Evolutionary conservation across 345 rosid genomes (phyloP).

Genomic region (Capsella bursapastoris): DNA sequence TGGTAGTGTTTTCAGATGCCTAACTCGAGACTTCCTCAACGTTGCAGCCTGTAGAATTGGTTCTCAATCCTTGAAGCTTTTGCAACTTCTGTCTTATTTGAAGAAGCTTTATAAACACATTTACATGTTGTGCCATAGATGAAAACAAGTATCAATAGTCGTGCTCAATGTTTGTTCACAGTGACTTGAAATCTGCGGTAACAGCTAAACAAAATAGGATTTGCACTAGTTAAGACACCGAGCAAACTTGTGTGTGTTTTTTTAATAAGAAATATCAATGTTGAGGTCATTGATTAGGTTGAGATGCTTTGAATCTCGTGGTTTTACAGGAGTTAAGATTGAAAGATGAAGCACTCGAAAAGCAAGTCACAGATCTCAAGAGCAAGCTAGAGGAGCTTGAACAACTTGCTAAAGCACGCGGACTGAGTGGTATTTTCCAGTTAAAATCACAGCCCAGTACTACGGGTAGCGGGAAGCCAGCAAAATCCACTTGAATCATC

Average conservation of each 20-base stretch:
- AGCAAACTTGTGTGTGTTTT: background rate
- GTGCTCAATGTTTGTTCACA: background rate
- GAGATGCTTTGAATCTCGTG: conserved; percentile 20
- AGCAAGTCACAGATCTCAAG: conserved; percentile 62
- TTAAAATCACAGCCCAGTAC: conserved; percentile 47
- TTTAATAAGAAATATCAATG: background rate
- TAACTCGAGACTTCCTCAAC: background rate
- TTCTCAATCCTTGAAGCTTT: background rate
- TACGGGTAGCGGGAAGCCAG: conserved; percentile 40
- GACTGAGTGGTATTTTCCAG: conserved; percentile 67
- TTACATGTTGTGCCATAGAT: background rate
- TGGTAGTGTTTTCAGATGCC: conserved; percentile 8
- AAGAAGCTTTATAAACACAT: background rate
- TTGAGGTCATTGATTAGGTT: conserved; percentile 21
- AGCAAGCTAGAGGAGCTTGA: conserved; percentile 72
- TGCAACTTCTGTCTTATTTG: background rate
- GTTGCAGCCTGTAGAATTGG: background rate
- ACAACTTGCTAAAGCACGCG: conserved; percentile 67
- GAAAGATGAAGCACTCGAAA: conserved; percentile 66
- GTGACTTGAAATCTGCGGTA: background rate
- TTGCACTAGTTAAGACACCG: conserved; percentile 1
- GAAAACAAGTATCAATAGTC: background rate
- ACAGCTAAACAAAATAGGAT: conserved; percentile 2
- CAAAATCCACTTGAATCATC: conserved; percentile 47
- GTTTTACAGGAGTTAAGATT: conserved; percentile 60